Evolutionary conservation across 2,329 filamentous ascomycete genomes (phyloP).

Genomic region (Cladobotryum mycophilum): DNA sequence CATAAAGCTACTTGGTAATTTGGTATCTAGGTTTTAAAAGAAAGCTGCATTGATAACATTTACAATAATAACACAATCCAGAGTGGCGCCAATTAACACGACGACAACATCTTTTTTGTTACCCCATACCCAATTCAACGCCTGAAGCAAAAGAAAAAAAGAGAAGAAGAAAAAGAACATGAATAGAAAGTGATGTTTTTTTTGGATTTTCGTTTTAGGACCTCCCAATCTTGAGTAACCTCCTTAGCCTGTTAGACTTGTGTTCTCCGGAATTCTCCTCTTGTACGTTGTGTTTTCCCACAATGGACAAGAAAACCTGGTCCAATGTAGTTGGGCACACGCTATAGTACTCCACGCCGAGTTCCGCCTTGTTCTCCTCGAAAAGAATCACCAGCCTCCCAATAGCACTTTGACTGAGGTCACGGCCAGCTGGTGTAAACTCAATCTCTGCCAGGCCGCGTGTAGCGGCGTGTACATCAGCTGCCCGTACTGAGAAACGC

Average conservation of each 20-base stretch:
- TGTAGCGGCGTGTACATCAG: slow-evolving; percentile 27
- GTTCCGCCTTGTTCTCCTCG: slow-evolving; percentile 59
- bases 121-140: too few species aligned
- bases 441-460: slow-evolving; percentile 18
- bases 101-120: too few species aligned
- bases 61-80: too few species aligned
- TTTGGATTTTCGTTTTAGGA: background rate
- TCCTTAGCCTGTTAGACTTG: slow-evolving; percentile 17
- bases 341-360: slow-evolving; percentile 80
- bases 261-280: slow-evolving; percentile 58
- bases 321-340: slow-evolving; percentile 83
- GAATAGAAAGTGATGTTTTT: too few species aligned
- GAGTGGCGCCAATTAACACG: too few species aligned
- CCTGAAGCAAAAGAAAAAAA: too few species aligned
- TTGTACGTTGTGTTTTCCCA: slow-evolving; percentile 69
- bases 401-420: slow-evolving; percentile 46
- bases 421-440: slow-evolving; percentile 14
- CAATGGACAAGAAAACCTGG: slow-evolving; percentile 83
- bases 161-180: background rate
- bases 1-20: too few species aligned
- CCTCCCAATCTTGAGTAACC: background rate
- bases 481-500: slow-evolving; percentile 68
- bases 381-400: slow-evolving; percentile 64
- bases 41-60: too few species aligned
- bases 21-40: too few species aligned